A percentile compares a stretch with the other conserved stretches of the same genome.
Conservation (phyloP, 2,329 filamentous ascomycete species). For the Aureobasidium sp. region DNA sequence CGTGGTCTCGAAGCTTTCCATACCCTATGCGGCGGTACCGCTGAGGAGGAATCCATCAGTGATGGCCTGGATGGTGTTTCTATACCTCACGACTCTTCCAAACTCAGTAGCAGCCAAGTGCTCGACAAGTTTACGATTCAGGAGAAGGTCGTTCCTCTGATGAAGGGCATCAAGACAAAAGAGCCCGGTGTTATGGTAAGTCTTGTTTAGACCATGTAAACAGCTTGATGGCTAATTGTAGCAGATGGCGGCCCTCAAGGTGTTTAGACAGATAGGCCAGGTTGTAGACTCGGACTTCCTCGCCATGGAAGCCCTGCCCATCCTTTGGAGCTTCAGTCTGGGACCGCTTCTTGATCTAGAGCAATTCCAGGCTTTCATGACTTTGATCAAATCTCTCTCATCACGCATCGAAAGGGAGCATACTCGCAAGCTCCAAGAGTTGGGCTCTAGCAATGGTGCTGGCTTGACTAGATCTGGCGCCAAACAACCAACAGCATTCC, state of each 20-base stretch:
- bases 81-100: constrained; percentile 44
- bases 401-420: constrained; percentile 80
- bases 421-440: constrained; percentile 75
- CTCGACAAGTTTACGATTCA: constrained; percentile 98
- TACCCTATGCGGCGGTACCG: constrained; percentile 73
- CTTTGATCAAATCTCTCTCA: constrained; percentile 72
- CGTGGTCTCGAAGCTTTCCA: constrained; percentile 83
- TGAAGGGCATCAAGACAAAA: constrained; percentile 93
- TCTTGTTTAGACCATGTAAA: not conserved
- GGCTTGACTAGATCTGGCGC: constrained; percentile 33
- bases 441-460: constrained; percentile 48
- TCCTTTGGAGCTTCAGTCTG: constrained; percentile 85
- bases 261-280: constrained; percentile 73
- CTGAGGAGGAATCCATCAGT: constrained; percentile 37
- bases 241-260: constrained; percentile 70
- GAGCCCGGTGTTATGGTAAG: constrained; percentile 84
- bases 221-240: not conserved
- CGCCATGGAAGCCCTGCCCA: constrained; percentile 80
- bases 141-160: constrained; percentile 85
- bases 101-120: constrained; percentile 50
- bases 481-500: constrained; percentile 47
- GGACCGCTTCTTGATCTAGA: constrained; percentile 79
- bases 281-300: constrained; percentile 83
- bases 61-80: constrained; percentile 70
- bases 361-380: constrained; percentile 83